These are phyloP conservation scores for Pythium apleroticum DNA, from an alignment of 352 stramenopile genomes.

Conservation along the genomic window DNA sequence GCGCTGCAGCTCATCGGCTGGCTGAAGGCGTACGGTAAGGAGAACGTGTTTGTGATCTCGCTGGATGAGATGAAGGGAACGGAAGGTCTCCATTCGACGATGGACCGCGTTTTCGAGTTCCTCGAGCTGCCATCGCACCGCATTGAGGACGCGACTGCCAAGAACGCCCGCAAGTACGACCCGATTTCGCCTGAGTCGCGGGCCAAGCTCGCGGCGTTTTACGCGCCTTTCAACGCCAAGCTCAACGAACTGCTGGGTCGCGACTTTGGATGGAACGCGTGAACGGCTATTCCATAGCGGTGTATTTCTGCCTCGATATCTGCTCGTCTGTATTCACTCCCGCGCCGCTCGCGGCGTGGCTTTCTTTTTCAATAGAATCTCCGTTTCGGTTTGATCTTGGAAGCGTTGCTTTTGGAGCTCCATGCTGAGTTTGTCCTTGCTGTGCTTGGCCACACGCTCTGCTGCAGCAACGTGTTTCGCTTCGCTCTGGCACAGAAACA, in stretches of 20 bases:
- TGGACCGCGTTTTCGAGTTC: constrained; percentile 86
- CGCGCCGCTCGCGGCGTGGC: background rate
- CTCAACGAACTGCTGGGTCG: constrained; percentile 65
- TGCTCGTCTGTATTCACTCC: background rate
- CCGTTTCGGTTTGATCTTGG: constrained; percentile 59
- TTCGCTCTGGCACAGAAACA: constrained; percentile 65
- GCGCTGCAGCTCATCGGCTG: constrained; percentile 93
- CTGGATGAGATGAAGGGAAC: constrained; percentile 93
- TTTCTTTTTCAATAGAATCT: constrained; percentile 59
- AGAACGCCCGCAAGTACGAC: constrained; percentile 89
- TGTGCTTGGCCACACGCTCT: constrained; percentile 34
- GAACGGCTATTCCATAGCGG: constrained; percentile 8
- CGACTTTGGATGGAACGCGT: constrained; percentile 49
- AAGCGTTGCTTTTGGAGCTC: constrained; percentile 47
- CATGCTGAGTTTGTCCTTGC: constrained; percentile 31
- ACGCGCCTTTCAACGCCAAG: constrained; percentile 82
- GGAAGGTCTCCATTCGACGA: constrained; percentile 60
- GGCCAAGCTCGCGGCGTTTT: constrained; percentile 69
- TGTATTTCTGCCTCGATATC: constrained; percentile 10
- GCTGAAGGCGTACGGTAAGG: constrained; percentile 85
- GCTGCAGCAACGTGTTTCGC: constrained; percentile 45
- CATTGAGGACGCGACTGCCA: constrained; percentile 79
- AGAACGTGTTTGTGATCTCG: constrained; percentile 92
- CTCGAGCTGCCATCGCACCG: constrained; percentile 78
- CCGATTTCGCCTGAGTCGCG: constrained; percentile 54